Base-by-base conservation (phyloP, 148 eudicot species). In the Polygonum maritimum region DNA sequence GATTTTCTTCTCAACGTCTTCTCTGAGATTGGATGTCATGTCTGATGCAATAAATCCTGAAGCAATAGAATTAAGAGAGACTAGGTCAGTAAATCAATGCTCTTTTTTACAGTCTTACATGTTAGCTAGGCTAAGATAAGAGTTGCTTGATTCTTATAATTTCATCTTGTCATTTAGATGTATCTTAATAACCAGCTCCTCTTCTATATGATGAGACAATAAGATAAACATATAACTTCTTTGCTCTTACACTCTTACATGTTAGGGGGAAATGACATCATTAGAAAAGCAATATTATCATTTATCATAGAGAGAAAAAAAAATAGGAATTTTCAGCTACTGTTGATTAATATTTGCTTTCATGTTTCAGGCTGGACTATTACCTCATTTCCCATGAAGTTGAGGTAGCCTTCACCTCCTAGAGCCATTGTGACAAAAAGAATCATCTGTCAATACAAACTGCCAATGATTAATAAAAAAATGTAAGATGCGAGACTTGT, bases 311-410 rank as follows among this genome's bases (percentile, higher is more conserved):
- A 15, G 15, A 48, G 13, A 3, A 57, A 18, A 60, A 60, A 60
- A 60, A 22, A 33, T 16, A 15, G 19, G n/a, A n/a, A n/a, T 35
- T 4, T 5, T 65, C 4, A 58, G 16, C 5, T 13, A 13, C 71
- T 36, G 21, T n/a, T 36, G 41, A 36, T 36, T 65, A 4, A 65
- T 2, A 35, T 2, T 36, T 62, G 7, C 44, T 65, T 65, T 65
- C 44, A 36, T 36, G 36, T 26, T 60, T 36, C 41, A 35, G 71
- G 44, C 18, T 10, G 60, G 36, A 71, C 19, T 63, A 77, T 79
- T 79, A 92, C 99, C 99, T 96, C 99, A 76, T 96, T 96, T 74
- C 99, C 99, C 99, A 96, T 96, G 85, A 96, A 96, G 82, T 84
- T 96, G 52, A 96, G 94, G 85, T 91, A 96, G 71, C 99, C 99